phyloP scores from a whole-genome alignment of 768 basidiomycete genomes.

The Hygrocybe coccinea region DNA sequence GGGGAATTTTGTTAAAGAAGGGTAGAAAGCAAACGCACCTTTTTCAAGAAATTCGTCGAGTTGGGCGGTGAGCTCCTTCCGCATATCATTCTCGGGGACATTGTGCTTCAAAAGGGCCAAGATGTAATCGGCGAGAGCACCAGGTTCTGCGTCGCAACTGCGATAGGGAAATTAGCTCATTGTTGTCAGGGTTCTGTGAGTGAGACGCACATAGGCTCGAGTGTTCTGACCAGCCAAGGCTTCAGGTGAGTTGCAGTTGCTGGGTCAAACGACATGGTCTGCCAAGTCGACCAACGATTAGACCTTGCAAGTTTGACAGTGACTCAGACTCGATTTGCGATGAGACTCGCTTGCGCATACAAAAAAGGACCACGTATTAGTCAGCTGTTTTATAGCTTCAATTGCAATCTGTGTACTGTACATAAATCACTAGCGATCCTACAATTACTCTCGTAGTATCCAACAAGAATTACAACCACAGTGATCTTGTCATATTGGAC shows the following conservation, averaged over 20 bases:
- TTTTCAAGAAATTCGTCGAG: constrained; percentile 92
- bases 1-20: no score
- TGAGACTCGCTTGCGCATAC: no score
- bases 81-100: constrained; percentile 75
- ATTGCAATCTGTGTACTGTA: no score
- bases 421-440: no score
- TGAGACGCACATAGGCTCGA: constrained; percentile 82
- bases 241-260: constrained; percentile 64
- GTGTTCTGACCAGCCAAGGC: constrained; percentile 81
- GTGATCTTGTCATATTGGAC: no score
- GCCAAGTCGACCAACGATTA: background rate
- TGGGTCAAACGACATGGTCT: constrained; percentile 62
- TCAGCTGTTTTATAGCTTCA: no score
- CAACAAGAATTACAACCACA: no score
- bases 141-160: constrained; percentile 96
- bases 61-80: constrained; percentile 68
- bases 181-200: constrained; percentile 8
- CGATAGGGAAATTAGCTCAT: constrained; percentile 19
- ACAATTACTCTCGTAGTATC: no score
- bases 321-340: background rate
- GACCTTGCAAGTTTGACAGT: background rate
- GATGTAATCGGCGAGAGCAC: constrained; percentile 89
- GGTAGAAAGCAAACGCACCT: constrained; percentile 42
- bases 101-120: constrained; percentile 90
- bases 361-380: background rate